Evolutionary conservation across 2,329 filamentous ascomycete species (phyloP).

Genomic region (Aphanoascus verrucosus): DNA sequence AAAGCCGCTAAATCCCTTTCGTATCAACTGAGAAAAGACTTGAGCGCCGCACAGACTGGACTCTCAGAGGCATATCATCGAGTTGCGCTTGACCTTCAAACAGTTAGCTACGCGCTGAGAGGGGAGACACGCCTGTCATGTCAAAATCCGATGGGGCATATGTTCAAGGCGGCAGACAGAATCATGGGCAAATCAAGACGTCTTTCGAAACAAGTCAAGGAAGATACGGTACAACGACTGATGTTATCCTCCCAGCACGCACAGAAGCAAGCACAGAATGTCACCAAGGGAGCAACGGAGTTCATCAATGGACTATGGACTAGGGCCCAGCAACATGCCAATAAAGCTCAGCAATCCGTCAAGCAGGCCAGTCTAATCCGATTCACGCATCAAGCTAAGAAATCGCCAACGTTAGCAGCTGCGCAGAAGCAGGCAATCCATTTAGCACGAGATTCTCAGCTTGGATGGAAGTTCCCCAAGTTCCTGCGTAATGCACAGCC

Average conservation of each 20-base stretch:
- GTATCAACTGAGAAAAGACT: constrained; percentile 29
- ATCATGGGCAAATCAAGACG: constrained; percentile 28
- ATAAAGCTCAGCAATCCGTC: constrained; percentile 20
- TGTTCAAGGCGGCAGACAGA: constrained; percentile 18
- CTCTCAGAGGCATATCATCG: constrained; percentile 31
- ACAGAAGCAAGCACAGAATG: constrained; percentile 22
- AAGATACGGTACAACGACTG: constrained; percentile 25
- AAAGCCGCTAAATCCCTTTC: constrained; percentile 29
- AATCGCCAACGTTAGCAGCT: constrained; percentile 24
- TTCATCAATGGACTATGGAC: constrained; percentile 23
- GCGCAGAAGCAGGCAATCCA: constrained; percentile 28
- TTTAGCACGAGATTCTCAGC: constrained; percentile 1
- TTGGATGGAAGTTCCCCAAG: background rate
- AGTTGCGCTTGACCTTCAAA: constrained; percentile 31
- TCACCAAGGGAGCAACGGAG: constrained; percentile 23
- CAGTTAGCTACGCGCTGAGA: constrained; percentile 26
- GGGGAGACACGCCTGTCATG: constrained; percentile 9
- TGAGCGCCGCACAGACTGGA: constrained; percentile 29
- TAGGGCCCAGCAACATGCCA: constrained; percentile 10
- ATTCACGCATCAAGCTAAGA: constrained; percentile 22
- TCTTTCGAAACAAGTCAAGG: constrained; percentile 25
- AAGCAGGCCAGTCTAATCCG: constrained; percentile 21
- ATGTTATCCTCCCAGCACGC: constrained; percentile 24
- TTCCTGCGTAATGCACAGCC: background rate
- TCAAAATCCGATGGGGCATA: constrained; percentile 20